Base-by-base conservation (phyloP, 306 rosid species). In the Rosa multiflora region DNA sequence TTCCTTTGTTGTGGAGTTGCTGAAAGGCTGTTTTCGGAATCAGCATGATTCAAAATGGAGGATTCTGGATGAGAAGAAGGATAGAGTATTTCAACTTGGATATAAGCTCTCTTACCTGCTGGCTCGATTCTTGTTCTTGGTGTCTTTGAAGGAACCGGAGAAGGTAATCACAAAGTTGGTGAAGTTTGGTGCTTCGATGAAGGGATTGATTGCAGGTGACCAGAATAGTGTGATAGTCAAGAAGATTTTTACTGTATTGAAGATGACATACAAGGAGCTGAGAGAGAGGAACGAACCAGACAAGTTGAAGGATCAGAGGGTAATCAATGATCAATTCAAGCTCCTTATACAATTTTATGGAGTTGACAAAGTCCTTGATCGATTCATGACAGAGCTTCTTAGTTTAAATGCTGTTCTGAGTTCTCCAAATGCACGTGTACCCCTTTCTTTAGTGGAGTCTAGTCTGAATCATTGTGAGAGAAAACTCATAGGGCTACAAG, bases 71-170 rank as follows among this genome's bases (percentile, higher is more conserved):
- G 68, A 63, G 68, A 29, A 26, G 20, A 66, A 66, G 47, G 71
- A 37, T 15, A 23, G 71, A 35, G 47, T 23, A 6, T 66, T 15
- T 37, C 48, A 66, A 39, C 47, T 66, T 20, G 46, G 71, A 14
- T 66, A 39, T 18, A 66, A 37, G 47, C 71, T 66, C 12, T 66
- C 21, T 37, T 37, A 40, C 26, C 71, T 66, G 21, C 47, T 66
- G 47, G 23, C 71, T 7, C 8, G 71, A 17, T 66, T 66, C 23
- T 66, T 66, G 71, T 66, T 37, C 47, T 66, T 66, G 71, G 71
- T 66, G 47, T 66, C 47, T 17, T 66, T 15, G 71, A 66, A 35
- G 71, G 47, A 37, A 66, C 71, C 71, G 23, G 71, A 66, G 46
- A 47, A 66, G 47, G 71, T 66, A 47, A 66, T 66, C 47, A 66